Conservation (phyloP, 129 eudicot species). For the Heracleum sosnowskyi region DNA sequence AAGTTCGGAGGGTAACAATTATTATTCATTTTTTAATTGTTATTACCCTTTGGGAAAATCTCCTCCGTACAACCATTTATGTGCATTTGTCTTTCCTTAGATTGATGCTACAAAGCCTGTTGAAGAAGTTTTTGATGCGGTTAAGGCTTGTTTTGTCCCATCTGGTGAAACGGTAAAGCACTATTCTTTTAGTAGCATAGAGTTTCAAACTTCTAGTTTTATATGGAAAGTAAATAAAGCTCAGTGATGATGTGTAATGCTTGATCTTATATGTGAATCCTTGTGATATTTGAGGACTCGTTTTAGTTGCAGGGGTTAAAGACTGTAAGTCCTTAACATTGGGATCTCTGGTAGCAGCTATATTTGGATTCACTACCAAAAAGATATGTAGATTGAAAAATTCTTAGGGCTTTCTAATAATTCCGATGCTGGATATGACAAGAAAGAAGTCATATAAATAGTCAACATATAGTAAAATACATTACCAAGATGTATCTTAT, state of each 20-base stretch:
- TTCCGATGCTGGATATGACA: background rate
- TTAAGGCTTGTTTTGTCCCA: slow-evolving; percentile 64
- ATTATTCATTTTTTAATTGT: background rate
- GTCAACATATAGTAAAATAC: background rate
- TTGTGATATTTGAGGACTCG: background rate
- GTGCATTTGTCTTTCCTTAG: slow-evolving; percentile 23
- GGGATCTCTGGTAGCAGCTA: background rate
- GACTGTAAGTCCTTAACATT: background rate
- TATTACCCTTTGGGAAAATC: background rate
- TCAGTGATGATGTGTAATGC: background rate
- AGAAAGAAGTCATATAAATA: background rate
- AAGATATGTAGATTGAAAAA: background rate
- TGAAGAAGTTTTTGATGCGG: slow-evolving; percentile 82
- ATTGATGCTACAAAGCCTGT: slow-evolving; percentile 81
- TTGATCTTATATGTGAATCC: background rate
- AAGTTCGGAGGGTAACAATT: slow-evolving; percentile 76
- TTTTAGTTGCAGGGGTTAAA: background rate
- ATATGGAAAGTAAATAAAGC: background rate
- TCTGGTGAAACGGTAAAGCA: slow-evolving; percentile 38
- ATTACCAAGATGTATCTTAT: background rate
- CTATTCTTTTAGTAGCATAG: background rate
- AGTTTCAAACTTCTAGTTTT: background rate
- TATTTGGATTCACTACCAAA: background rate
- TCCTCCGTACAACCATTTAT: background rate
- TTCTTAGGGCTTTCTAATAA: background rate